Evolutionary conservation across 345 rosid species (phyloP).

Genomic region (Nephelium lappaceum): DNA sequence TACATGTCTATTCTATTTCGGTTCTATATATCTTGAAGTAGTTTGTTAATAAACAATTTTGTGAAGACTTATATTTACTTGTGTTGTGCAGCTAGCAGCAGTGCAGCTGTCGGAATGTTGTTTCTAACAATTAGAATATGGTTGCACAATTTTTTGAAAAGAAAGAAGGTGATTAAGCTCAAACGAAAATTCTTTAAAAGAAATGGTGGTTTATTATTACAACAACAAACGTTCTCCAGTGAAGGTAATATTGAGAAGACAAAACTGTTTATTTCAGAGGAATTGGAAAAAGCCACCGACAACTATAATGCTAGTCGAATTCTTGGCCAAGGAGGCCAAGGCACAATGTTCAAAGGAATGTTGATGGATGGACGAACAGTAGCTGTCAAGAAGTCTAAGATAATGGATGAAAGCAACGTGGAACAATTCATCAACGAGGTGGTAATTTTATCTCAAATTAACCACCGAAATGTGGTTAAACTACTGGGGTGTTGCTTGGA

Average conservation of each 20-base stretch:
- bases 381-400: background rate
- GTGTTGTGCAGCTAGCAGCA: no score
- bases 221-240: background rate
- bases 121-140: no score
- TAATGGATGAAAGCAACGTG: no score
- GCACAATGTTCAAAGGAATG: constrained; percentile 9
- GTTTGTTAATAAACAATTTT: no score
- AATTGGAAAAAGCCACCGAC: background rate
- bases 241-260: background rate
- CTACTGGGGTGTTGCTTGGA: no score
- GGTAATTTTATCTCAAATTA: no score
- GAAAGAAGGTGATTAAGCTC: background rate
- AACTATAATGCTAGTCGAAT: constrained; percentile 1
- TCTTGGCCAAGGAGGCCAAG: constrained; percentile 8
- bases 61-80: no score
- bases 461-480: no score
- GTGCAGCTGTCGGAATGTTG: no score
- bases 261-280: background rate
- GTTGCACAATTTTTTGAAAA: background rate
- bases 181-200: background rate
- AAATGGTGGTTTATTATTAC: background rate
- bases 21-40: no score
- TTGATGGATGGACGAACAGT: background rate
- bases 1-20: no score
- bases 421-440: no score